Evolutionary conservation across 768 basidiomycete species (phyloP).

Genomic region (Mycena maculata): DNA sequence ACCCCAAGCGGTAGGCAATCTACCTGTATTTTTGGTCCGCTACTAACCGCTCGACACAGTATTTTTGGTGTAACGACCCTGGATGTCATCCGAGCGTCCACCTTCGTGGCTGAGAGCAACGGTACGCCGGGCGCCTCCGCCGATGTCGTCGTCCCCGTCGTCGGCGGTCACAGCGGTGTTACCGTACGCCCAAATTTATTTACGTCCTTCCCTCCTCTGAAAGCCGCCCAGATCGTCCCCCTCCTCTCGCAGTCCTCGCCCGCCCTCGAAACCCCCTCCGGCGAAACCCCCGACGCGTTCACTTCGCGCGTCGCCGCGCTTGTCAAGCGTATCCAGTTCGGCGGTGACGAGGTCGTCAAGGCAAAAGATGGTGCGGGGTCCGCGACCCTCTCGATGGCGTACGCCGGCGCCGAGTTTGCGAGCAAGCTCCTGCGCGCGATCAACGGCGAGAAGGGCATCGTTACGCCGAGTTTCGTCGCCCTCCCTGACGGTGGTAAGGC

Average conservation of each 20-base stretch:
- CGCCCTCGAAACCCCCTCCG: slow-evolving; percentile 66
- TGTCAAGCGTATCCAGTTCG: slow-evolving; percentile 91
- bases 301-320: slow-evolving; percentile 70
- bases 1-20: slow-evolving; percentile 80
- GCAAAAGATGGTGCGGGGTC: slow-evolving; percentile 96
- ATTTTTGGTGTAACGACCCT: slow-evolving; percentile 98
- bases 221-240: slow-evolving; percentile 78
- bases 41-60: slow-evolving; percentile 52
- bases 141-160: slow-evolving; percentile 84
- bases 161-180: slow-evolving; percentile 94
- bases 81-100: slow-evolving; percentile 97
- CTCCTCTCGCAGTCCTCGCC: slow-evolving; percentile 91
- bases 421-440: slow-evolving; percentile 84
- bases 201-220: neutral
- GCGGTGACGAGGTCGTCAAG: slow-evolving; percentile 98
- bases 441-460: slow-evolving; percentile 88
- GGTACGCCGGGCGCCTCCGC: slow-evolving; percentile 71
- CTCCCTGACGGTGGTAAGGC: slow-evolving; percentile 75
- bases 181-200: slow-evolving; percentile 64
- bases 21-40: neutral
- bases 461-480: slow-evolving; percentile 88
- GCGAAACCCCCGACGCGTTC: too few species aligned
- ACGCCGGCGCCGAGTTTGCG: slow-evolving; percentile 92
- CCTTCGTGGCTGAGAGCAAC: slow-evolving; percentile 88
- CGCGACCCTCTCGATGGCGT: slow-evolving; percentile 97